Evolutionary conservation across 1,284 basidiomycete species (phyloP).

Genomic region (Ustilago crameri): DNA sequence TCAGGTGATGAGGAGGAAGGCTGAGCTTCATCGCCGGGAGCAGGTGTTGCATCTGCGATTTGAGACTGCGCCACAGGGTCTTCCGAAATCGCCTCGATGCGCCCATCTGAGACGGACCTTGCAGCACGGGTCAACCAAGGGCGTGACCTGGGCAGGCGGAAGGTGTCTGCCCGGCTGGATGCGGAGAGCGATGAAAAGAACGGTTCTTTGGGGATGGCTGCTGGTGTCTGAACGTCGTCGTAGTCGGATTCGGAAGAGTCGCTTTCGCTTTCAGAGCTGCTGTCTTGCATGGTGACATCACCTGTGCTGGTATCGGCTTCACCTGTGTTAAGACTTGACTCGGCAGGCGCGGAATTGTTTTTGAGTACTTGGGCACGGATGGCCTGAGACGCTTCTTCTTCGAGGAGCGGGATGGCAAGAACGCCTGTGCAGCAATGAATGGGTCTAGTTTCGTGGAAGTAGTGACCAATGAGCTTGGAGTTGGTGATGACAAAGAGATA

Average conservation of each 20-base stretch:
- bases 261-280: slow-evolving; percentile 26
- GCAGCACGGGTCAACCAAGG: slow-evolving; percentile 43
- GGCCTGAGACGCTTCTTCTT: slow-evolving; percentile 33
- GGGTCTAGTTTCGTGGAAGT: slow-evolving; percentile 49
- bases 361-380: slow-evolving; percentile 31
- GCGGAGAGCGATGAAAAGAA: slow-evolving; percentile 29
- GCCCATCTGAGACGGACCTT: slow-evolving; percentile 38
- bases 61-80: slow-evolving; percentile 13
- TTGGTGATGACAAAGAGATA: slow-evolving; percentile 60
- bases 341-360: slow-evolving; percentile 2
- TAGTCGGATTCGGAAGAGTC: slow-evolving; percentile 41
- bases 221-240: slow-evolving; percentile 54
- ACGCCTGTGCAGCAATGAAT: slow-evolving; percentile 58
- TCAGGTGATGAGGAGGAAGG: slow-evolving; percentile 2
- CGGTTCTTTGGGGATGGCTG: slow-evolving; percentile 37
- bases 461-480: slow-evolving; percentile 52
- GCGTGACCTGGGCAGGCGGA: slow-evolving; percentile 34
- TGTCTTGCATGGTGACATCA: slow-evolving; percentile 12
- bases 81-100: slow-evolving; percentile 32
- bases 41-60: slow-evolving; percentile 11
- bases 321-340: not conserved
- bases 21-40: slow-evolving; percentile 11
- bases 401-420: slow-evolving; percentile 51
- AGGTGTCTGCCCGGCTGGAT: slow-evolving; percentile 19
- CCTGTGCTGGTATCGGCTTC: slow-evolving; percentile 5